These are phyloP conservation scores for Saccharomyces kudriavzevii DNA, from an alignment of 805 yeast genomes.

Conservation along the genomic window DNA sequence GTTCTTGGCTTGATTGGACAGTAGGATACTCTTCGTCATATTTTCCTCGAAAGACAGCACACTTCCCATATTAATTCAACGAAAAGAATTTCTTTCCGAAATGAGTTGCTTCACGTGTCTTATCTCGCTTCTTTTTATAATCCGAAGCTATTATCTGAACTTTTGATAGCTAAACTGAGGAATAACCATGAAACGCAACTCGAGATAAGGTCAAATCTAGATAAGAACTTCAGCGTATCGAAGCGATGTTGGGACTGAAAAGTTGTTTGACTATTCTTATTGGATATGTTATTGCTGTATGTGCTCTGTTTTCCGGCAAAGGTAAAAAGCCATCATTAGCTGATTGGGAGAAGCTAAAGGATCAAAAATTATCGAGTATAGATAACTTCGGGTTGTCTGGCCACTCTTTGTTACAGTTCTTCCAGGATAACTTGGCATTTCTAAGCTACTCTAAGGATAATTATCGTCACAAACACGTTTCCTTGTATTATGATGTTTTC, in stretches of 20 bases:
- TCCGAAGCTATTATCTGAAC: background rate
- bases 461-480: background rate
- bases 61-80: background rate
- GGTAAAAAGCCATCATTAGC: background rate
- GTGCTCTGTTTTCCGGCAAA: background rate
- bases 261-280: background rate
- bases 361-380: background rate
- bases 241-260: background rate
- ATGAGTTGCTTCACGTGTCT: background rate
- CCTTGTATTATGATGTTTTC: background rate
- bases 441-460: background rate
- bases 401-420: background rate
- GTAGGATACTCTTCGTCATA: background rate
- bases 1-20: background rate
- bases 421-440: background rate
- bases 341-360: background rate
- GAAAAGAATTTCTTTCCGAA: background rate
- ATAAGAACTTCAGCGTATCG: background rate
- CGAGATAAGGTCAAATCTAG: background rate
- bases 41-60: background rate
- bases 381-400: background rate
- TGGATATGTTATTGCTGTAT: background rate
- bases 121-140: background rate
- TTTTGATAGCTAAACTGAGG: background rate
- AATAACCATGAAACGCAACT: background rate